Base-by-base conservation (phyloP, 2,329 filamentous ascomycete species). In the Penicillium sp. region DNA sequence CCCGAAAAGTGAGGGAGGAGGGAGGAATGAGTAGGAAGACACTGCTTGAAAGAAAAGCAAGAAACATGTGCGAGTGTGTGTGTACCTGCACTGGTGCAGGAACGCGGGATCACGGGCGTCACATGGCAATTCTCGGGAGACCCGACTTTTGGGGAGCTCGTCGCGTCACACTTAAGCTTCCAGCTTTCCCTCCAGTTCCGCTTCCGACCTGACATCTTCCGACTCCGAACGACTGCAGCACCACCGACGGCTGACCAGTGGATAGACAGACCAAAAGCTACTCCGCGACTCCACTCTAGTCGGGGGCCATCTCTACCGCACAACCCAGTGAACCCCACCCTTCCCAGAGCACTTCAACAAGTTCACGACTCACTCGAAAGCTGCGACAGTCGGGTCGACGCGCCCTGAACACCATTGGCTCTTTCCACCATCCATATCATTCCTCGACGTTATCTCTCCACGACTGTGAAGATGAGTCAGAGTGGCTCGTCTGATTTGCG, bases 401-500 rank as follows among this genome's bases (percentile, higher is more conserved):
- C 18, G 18, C 18, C 18, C 18, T 18, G 18, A 11, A 45, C 13
- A 27, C 18, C 28, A 34, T 32, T 13, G 13, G 3, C 40, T 6
- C 5, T 25, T 33, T 7, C 18, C 18, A 18, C 18, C 3, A 18
- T 18, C 18, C 18, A 18, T 18, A 18, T 18, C 11, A 32, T n/a
- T 7, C 47, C 45, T 29, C 38, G 46, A 43, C 35, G n/a, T 5
- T 44, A 46, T 43, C 26, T n/a, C 13, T 26, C 8, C 8, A 38
- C 49, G 25, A 25, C 48, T 49, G 57, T 42, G 47, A 58, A 39
- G 45, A 68, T 67, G 66, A 66, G 49, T 58, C 51, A 62, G 48
- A 51, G 62, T 60, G 58, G 54, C 47, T 67, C 79, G 66, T 80
- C 63, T 68, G 57, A 62, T 37, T 69, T 78, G 55, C 73, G 69